These are phyloP conservation scores for Dendrobium catenatum DNA, from an alignment of 106 monocot species.

Conservation along the genomic window DNA sequence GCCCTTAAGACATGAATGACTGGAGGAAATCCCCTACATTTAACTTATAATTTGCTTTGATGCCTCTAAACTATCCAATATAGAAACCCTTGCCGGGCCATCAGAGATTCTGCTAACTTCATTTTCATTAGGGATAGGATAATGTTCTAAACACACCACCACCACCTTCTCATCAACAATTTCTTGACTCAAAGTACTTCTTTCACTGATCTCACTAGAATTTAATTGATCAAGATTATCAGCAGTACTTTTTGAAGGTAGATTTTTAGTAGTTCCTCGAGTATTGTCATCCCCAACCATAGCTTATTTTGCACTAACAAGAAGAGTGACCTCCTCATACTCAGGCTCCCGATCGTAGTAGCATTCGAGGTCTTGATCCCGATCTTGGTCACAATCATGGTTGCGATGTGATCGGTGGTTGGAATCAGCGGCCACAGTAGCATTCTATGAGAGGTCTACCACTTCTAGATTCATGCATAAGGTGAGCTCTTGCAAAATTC, in stretches of 20 bases:
- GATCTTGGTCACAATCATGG: no score
- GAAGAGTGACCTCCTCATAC: neutral
- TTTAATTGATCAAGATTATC: constrained; percentile 6
- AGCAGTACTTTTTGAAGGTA: neutral
- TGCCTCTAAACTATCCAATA: constrained; percentile 40
- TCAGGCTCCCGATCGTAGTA: no score
- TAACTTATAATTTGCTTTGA: constrained; percentile 52
- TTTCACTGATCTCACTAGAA: neutral
- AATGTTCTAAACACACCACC: neutral
- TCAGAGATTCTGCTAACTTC: constrained; percentile 8
- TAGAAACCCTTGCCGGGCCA: constrained; percentile 44
- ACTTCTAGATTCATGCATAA: constrained; percentile 55
- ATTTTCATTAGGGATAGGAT: neutral
- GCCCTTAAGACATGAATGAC: neutral
- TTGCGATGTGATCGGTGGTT: no score
- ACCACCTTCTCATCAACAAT: neutral
- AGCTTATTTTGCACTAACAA: neutral
- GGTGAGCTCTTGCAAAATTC: constrained; percentile 53
- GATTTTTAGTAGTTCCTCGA: neutral
- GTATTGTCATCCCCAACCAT: neutral
- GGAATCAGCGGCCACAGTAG: neutral
- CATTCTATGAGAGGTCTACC: constrained; percentile 79
- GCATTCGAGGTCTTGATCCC: no score
- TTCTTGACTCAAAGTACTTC: neutral
- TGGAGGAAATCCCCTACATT: constrained; percentile 34